Percentiles rank a stretch among this genome's conserved stretches.
Evolutionary conservation across 257 asterid genomes (phyloP).

Genomic region (Apocynum venetum): DNA sequence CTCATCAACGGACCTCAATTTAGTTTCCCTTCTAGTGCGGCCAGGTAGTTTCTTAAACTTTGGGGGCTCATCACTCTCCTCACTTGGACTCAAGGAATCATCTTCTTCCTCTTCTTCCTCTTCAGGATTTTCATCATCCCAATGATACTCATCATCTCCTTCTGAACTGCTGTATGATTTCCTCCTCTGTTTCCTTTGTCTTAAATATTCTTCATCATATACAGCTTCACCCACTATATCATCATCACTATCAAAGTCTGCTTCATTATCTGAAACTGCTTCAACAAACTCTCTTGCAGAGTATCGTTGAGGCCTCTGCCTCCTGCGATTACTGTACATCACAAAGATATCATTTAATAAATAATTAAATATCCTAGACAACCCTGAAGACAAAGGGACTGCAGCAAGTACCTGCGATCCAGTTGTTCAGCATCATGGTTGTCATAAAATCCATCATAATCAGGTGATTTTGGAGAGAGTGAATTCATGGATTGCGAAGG

Average conservation of each 20-base stretch:
- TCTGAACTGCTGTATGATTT: constrained; percentile 85
- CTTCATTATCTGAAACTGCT: constrained; percentile 69
- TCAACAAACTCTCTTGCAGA: constrained; percentile 66
- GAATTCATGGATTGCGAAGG: constrained; percentile 59
- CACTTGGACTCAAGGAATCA: constrained; percentile 54
- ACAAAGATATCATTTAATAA: constrained; percentile 13
- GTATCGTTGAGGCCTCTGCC: constrained; percentile 86
- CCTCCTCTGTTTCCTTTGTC: constrained; percentile 54
- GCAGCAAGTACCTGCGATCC: constrained; percentile 62
- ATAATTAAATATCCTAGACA: not conserved
- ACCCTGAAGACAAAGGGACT: not conserved
- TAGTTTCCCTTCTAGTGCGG: constrained; percentile 70
- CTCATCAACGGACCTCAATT: constrained; percentile 55
- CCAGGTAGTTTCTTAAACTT: constrained; percentile 43
- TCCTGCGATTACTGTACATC: constrained; percentile 55
- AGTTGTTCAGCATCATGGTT: constrained; percentile 43
- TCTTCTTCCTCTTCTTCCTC: constrained; percentile 84
- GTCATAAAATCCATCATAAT: constrained; percentile 51
- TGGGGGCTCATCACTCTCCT: constrained; percentile 53
- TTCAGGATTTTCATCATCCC: constrained; percentile 70
- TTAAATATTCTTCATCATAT: constrained; percentile 80
- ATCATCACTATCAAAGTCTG: constrained; percentile 79
- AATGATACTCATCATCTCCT: constrained; percentile 79
- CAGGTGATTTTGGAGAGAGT: constrained; percentile 55
- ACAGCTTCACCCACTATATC: constrained; percentile 95